A percentile compares a stretch with the other conserved stretches of the same genome.
Evolutionary conservation across 768 basidiomycete species (phyloP).

Genomic region (Suillus subluteus): DNA sequence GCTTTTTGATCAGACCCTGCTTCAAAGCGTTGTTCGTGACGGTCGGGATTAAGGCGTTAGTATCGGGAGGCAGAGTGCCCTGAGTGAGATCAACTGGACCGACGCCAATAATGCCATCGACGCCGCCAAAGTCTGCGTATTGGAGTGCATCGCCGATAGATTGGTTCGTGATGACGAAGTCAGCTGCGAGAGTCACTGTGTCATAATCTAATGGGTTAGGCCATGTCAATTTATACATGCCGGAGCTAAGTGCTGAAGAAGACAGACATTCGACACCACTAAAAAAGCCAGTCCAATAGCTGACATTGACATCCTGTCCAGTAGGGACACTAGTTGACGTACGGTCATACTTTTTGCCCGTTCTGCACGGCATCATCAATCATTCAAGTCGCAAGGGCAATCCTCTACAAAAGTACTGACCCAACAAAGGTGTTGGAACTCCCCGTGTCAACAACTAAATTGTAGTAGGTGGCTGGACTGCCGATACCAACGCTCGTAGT

Average conservation of each 20-base stretch:
- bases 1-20: constrained; percentile 21
- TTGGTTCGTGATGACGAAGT: constrained; percentile 30
- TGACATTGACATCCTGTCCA: constrained; percentile 20
- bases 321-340: constrained; percentile 30
- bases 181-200: constrained; percentile 26
- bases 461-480: constrained; percentile 29
- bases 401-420: constrained; percentile 12
- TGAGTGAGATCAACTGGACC: constrained; percentile 27
- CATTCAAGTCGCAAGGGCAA: background rate
- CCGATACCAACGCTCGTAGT: constrained; percentile 30
- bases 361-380: constrained; percentile 17
- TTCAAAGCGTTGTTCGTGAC: constrained; percentile 29
- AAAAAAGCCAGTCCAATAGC: constrained; percentile 20
- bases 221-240: background rate
- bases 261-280: constrained; percentile 40
- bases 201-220: constrained; percentile 24
- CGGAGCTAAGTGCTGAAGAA: background rate
- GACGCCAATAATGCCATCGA: constrained; percentile 33
- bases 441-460: constrained; percentile 36
- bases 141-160: constrained; percentile 30
- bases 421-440: constrained; percentile 37
- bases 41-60: constrained; percentile 23
- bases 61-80: constrained; percentile 11
- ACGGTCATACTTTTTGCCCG: constrained; percentile 22
- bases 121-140: constrained; percentile 19